Base-by-base conservation (phyloP, 2,329 filamentous ascomycete species). In the Penicillium concentricum region DNA sequence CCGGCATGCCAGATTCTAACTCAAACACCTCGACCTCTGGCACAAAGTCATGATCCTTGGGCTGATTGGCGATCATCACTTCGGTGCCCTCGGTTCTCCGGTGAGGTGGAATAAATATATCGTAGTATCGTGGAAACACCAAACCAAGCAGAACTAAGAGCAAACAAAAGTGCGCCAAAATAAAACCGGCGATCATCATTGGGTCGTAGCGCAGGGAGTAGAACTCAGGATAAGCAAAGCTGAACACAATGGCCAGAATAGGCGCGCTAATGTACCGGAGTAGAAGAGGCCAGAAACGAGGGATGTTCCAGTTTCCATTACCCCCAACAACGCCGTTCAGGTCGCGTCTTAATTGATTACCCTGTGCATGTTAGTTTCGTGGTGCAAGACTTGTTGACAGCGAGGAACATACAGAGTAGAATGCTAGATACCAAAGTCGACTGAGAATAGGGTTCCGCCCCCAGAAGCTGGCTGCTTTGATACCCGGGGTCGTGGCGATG, bases 231-330 rank as follows among this genome's bases (percentile, higher is more conserved):
- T 82, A 83, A 1, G 79, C 76, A 65, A 84, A 83, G 49, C 76
- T 77, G 64, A 78, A 81, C 50, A 83, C 77, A 58, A 83, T 82
- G 52, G 76, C 76, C 1, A 83, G 72, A 18, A 81, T 76, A 0
- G 80, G 81, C 0, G 76, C 79, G 15, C 78, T 77, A 35, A 82
- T 63, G 58, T 82, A 83, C 20, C 81, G 80, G 0, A 82, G 68
- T 0, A 85, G 70, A 1, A 79, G 67, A 0, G 79, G 78, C 72
- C 82, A 81, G 65, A 83, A 81, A 51, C 62, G 57, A 0, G 83
- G 82, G 24, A 85, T 83, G 3, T 68, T 77, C 83, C 82, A 85
- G 69, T 85, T 85, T 37, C 78, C 79, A 49, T 81, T 81, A 4
- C 72, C 73, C 9, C 79, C 82, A 22, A 85, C 78, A 30, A 83